These are phyloP conservation scores for Phyllosticta citriasiana DNA, from an alignment of 2,329 filamentous ascomycete species.

Conservation along the genomic window DNA sequence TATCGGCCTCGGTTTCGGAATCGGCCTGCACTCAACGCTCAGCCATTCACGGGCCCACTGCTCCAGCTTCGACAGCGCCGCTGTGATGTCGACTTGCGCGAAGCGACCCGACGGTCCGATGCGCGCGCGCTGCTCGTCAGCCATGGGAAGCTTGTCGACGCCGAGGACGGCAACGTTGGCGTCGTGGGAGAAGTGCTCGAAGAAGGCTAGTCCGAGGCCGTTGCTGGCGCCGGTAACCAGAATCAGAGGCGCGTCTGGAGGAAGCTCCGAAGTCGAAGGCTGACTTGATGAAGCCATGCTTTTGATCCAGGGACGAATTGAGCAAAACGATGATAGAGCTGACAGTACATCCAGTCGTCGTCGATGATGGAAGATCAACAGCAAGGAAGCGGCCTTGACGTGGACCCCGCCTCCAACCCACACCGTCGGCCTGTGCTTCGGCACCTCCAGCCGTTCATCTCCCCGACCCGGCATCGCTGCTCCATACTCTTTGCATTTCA, in stretches of 20 bases:
- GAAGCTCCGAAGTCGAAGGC: not conserved
- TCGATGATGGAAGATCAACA: not conserved
- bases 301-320: not conserved
- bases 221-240: slow-evolving; percentile 29
- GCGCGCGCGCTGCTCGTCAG: not conserved
- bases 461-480: not conserved
- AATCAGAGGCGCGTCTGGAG: slow-evolving; percentile 13
- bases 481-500: not conserved
- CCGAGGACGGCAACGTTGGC: not conserved
- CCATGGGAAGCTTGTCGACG: slow-evolving; percentile 1
- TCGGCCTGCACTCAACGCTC: not conserved
- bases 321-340: not conserved
- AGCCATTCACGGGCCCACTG: not conserved
- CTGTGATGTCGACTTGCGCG: not conserved
- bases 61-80: not conserved
- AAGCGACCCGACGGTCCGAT: slow-evolving; percentile 4
- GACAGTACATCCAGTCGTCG: not conserved
- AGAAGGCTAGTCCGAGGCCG: slow-evolving; percentile 28
- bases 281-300: not conserved
- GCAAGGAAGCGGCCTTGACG: not conserved
- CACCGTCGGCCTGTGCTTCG: not conserved
- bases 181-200: slow-evolving; percentile 12
- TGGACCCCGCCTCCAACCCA: not conserved
- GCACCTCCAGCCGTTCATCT: not conserved
- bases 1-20: slow-evolving; percentile 17